These are phyloP conservation scores for Boletus vinaceobasis DNA, from an alignment of 768 basidiomycete genomes.

Conservation along the genomic window DNA sequence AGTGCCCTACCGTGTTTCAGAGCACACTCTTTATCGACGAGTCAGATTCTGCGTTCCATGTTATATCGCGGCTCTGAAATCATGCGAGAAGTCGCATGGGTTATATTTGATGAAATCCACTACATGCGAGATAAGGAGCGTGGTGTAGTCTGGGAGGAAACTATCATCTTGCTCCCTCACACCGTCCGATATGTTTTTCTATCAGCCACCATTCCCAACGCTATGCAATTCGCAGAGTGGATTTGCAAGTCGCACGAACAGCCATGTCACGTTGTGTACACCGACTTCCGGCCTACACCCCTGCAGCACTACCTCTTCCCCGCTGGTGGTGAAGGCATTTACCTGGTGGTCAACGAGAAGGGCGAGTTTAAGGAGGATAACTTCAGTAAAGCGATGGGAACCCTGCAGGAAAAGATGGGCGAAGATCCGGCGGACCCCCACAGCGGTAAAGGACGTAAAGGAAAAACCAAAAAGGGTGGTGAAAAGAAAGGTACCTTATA, in stretches of 20 bases:
- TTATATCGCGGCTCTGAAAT: slow-evolving; percentile 97
- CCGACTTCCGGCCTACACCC: slow-evolving; percentile 97
- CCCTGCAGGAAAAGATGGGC: slow-evolving; percentile 76
- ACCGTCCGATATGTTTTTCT: slow-evolving; percentile 97
- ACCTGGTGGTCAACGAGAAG: slow-evolving; percentile 98
- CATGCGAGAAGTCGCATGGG: slow-evolving; percentile 99
- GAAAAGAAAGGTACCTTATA: slow-evolving; percentile 70
- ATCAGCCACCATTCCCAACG: slow-evolving; percentile 98
- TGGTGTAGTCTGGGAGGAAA: slow-evolving; percentile 99
- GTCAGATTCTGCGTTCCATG: slow-evolving; percentile 96
- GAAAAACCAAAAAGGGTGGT: slow-evolving; percentile 92
- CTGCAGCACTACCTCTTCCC: slow-evolving; percentile 98
- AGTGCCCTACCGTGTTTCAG: not conserved
- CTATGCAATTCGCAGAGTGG: slow-evolving; percentile 99
- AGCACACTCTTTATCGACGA: not conserved
- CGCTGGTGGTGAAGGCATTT: slow-evolving; percentile 93
- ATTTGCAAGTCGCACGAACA: slow-evolving; percentile 96
- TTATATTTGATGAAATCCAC: slow-evolving; percentile 98
- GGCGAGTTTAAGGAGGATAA: slow-evolving; percentile 96
- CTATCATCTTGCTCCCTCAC: slow-evolving; percentile 95
- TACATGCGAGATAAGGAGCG: slow-evolving; percentile 99
- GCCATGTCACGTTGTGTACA: slow-evolving; percentile 98
- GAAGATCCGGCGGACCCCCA: slow-evolving; percentile 90
- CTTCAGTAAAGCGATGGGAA: slow-evolving; percentile 97
- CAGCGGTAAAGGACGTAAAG: slow-evolving; percentile 83